Percentiles rank a stretch among this genome's conserved stretches.
phyloP scores from a whole-genome alignment of 805 yeast species.

The Candida patagonica region DNA sequence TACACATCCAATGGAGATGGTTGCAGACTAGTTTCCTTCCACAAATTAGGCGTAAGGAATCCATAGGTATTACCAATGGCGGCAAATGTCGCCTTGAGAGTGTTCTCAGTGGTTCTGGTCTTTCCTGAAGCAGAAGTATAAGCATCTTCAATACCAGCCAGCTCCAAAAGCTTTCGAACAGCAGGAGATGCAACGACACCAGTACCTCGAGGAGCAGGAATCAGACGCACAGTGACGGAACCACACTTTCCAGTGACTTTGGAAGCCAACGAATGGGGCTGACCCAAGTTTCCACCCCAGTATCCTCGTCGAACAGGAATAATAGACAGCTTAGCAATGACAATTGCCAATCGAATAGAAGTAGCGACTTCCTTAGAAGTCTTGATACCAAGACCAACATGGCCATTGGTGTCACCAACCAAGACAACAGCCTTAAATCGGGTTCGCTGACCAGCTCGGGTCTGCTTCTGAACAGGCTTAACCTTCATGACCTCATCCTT shows the following conservation, averaged over 20 bases:
- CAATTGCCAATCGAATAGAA: constrained; percentile 99
- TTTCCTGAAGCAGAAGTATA: constrained; percentile 98
- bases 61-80: constrained; percentile 99
- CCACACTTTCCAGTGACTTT: constrained; percentile 99
- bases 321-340: constrained; percentile 97
- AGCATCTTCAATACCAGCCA: constrained; percentile 99
- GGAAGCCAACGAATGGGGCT: constrained; percentile 96
- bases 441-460: constrained; percentile 99
- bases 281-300: constrained; percentile 99
- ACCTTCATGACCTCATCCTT: constrained; percentile 99
- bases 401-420: constrained; percentile 99
- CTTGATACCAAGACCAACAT: constrained; percentile 99
- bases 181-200: constrained; percentile 99
- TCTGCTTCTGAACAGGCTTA: constrained; percentile 99
- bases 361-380: constrained; percentile 99
- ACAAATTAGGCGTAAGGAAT: constrained; percentile 99
- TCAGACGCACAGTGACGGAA: constrained; percentile 94
- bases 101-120: constrained; percentile 99
- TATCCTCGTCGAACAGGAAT: constrained; percentile 99
- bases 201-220: constrained; percentile 99
- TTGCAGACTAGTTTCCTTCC: constrained; percentile 78
- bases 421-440: constrained; percentile 99
- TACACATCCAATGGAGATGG: constrained; percentile 92
- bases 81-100: constrained; percentile 98
- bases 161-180: constrained; percentile 96